phyloP scores from a whole-genome alignment of 2,329 filamentous ascomycete species.

The Parastagonospora avenae region DNA sequence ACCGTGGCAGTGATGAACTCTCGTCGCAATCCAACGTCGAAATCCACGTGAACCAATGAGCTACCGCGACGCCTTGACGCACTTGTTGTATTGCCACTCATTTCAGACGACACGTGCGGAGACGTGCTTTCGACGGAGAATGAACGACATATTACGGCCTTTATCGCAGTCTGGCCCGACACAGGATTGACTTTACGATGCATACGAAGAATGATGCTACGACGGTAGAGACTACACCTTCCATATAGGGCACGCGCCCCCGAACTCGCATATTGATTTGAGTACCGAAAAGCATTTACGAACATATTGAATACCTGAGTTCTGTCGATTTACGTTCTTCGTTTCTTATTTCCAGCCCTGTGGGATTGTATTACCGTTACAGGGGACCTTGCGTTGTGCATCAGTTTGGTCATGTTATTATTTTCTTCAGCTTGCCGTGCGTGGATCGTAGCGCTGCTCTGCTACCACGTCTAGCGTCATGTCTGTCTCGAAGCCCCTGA shows the following conservation, averaged over 20 bases:
- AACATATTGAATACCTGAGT: conserved; percentile 33
- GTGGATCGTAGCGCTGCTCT: neutral
- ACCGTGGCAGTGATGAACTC: conserved; percentile 67
- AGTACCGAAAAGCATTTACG: conserved; percentile 42
- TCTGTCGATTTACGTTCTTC: conserved; percentile 15
- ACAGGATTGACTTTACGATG: conserved; percentile 45
- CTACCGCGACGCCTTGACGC: conserved; percentile 17
- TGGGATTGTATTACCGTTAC: conserved; percentile 4
- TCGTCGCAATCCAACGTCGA: conserved; percentile 65
- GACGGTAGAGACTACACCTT: conserved; percentile 46
- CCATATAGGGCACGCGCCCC: conserved; percentile 39
- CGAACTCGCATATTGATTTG: conserved; percentile 37
- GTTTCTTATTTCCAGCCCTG: conserved; percentile 3
- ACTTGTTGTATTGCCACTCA: conserved; percentile 28
- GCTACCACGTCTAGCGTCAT: neutral
- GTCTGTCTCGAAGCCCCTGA: neutral
- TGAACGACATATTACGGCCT: conserved; percentile 44
- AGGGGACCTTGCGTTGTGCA: conserved; percentile 8
- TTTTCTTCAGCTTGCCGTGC: neutral
- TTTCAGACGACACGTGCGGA: conserved; percentile 28
- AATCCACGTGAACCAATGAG: conserved; percentile 66
- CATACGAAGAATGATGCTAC: conserved; percentile 50
- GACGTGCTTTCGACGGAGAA: conserved; percentile 34
- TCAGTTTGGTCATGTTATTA: conserved; percentile 4
- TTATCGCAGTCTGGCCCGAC: conserved; percentile 28